Percentiles rank a stretch among this genome's conserved stretches.
Evolutionary conservation across 495 filamentous ascomycete species (phyloP).

Genomic region (Hypomontagnella monticulosa): DNA sequence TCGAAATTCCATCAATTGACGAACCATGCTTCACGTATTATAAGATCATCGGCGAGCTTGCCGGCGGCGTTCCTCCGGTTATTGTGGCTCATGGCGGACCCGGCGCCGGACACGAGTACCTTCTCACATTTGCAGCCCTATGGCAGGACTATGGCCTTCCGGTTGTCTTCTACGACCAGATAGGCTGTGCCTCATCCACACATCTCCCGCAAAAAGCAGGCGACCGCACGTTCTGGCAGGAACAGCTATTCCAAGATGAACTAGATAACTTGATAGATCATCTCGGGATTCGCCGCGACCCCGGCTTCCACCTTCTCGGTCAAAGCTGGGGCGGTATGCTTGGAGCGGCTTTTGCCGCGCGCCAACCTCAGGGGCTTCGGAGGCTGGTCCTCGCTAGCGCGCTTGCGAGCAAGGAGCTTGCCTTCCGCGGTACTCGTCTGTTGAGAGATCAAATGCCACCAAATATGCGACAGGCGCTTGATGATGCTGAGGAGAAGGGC

Average conservation of each 20-base stretch:
- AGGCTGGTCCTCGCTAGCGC: slow-evolving; percentile 55
- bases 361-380: slow-evolving; percentile 52
- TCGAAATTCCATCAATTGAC: too few relatives aligned
- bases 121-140: slow-evolving; percentile 50
- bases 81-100: slow-evolving; percentile 57
- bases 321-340: slow-evolving; percentile 31
- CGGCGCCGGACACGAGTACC: slow-evolving; percentile 54
- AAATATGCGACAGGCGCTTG: slow-evolving; percentile 43
- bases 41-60: background rate
- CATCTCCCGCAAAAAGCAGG: slow-evolving; percentile 55
- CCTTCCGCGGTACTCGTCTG: slow-evolving; percentile 40
- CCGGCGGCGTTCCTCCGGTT: background rate
- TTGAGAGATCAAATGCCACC: slow-evolving; percentile 52
- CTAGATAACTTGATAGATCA: slow-evolving; percentile 58
- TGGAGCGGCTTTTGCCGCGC: slow-evolving; percentile 27
- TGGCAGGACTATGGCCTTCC: slow-evolving; percentile 42
- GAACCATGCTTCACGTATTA: too few relatives aligned
- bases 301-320: slow-evolving; percentile 23
- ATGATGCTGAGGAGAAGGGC: slow-evolving; percentile 50
- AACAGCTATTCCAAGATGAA: slow-evolving; percentile 58
- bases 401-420: slow-evolving; percentile 48
- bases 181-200: slow-evolving; percentile 59
- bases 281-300: slow-evolving; percentile 33
- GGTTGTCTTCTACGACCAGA: slow-evolving; percentile 63
- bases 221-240: slow-evolving; percentile 57